phyloP scores from a whole-genome alignment of 805 yeast genomes.

The Scheffersomyces amazonensis region DNA sequence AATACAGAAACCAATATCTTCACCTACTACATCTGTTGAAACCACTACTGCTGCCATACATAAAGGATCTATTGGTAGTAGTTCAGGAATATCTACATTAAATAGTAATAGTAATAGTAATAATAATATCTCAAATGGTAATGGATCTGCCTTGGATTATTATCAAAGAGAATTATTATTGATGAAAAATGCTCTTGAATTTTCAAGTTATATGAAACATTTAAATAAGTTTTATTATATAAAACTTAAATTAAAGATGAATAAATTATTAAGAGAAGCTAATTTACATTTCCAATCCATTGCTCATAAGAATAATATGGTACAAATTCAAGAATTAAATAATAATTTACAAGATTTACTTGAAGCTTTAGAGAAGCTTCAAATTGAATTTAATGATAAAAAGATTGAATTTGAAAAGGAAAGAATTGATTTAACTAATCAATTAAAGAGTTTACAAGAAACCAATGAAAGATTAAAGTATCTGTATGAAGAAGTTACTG shows the following conservation, averaged over 20 bases:
- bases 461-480: conserved; percentile 9
- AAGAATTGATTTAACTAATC: conserved; percentile 4
- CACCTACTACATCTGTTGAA: conserved; percentile 21
- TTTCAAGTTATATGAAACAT: conserved; percentile 50
- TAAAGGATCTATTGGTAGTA: conserved; percentile 7
- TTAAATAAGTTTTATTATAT: conserved; percentile 34
- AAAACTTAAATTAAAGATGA: conserved; percentile 11
- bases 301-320: conserved; percentile 3
- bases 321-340: not conserved
- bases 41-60: conserved; percentile 16
- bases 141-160: conserved; percentile 35
- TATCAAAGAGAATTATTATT: conserved; percentile 59
- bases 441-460: conserved; percentile 4
- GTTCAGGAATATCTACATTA: not conserved
- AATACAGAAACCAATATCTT: conserved; percentile 11
- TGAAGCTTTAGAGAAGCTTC: conserved; percentile 7
- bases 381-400: conserved; percentile 8
- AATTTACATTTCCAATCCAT: not conserved
- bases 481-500: conserved; percentile 4
- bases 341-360: conserved; percentile 1
- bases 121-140: not conserved
- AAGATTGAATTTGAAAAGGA: conserved; percentile 6
- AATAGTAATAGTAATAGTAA: not conserved
- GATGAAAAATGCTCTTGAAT: conserved; percentile 58
- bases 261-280: conserved; percentile 9